Evolutionary conservation across 1,284 basidiomycete genomes (phyloP).

Genomic region (Moesziomyces parantarcticus): DNA sequence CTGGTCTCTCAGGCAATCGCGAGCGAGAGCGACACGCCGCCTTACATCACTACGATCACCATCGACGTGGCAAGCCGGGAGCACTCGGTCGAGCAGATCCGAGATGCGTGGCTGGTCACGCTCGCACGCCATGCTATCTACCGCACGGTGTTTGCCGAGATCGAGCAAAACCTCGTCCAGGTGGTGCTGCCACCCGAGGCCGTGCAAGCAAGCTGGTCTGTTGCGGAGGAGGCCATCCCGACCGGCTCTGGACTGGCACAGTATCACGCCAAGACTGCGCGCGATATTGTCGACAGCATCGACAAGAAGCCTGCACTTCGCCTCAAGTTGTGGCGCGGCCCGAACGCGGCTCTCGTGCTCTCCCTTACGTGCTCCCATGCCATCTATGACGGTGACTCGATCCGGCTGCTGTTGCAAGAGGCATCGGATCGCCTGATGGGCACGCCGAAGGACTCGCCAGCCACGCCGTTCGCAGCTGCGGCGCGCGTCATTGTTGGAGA

Average conservation of each 20-base stretch:
- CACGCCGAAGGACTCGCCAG: background rate
- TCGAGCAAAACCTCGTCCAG: slow-evolving; percentile 36
- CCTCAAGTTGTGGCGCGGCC: slow-evolving; percentile 30
- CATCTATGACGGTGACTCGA: slow-evolving; percentile 62
- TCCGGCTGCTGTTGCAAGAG: slow-evolving; percentile 43
- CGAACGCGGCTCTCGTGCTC: slow-evolving; percentile 4
- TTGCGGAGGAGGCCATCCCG: background rate
- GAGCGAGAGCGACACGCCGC: slow-evolving; percentile 19
- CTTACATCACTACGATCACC: slow-evolving; percentile 54
- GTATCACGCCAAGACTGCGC: slow-evolving; percentile 25
- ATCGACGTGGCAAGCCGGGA: slow-evolving; percentile 13
- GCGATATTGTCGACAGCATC: slow-evolving; percentile 33
- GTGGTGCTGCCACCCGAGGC: slow-evolving; percentile 26
- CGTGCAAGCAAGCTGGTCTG: slow-evolving; percentile 19
- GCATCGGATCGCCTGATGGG: slow-evolving; percentile 21
- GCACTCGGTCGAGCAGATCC: slow-evolving; percentile 13
- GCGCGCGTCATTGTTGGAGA: slow-evolving; percentile 22
- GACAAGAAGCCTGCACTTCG: slow-evolving; percentile 45
- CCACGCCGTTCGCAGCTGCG: slow-evolving; percentile 26
- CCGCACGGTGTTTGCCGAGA: slow-evolving; percentile 53
- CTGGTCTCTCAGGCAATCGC: slow-evolving; percentile 50
- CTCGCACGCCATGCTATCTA: slow-evolving; percentile 51
- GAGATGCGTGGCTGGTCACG: slow-evolving; percentile 28
- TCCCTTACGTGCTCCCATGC: slow-evolving; percentile 57
- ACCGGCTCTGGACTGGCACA: slow-evolving; percentile 3